Evolutionary conservation across 73 alveolate genomes (phyloP).

Genomic region (Effrenium voratum): DNA sequence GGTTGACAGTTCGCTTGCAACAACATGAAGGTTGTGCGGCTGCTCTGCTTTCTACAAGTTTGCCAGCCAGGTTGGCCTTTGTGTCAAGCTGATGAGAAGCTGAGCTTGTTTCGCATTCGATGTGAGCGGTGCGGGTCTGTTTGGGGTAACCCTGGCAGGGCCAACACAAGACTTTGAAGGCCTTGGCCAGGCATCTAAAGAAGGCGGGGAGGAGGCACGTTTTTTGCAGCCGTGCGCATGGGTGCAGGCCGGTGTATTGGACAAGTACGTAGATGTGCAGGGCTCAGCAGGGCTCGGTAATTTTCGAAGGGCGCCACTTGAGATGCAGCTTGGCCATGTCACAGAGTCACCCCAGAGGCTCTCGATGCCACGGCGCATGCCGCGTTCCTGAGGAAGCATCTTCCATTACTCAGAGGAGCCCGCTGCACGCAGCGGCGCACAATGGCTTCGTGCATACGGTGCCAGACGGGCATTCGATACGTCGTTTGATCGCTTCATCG

Average conservation of each 20-base stretch:
- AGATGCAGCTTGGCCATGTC: too few relatives aligned
- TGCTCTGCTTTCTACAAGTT: conserved; percentile 90
- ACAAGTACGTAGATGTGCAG: conserved; percentile 36
- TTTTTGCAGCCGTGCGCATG: neutral
- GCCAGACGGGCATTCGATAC: too few relatives aligned
- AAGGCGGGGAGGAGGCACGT: conserved; percentile 3
- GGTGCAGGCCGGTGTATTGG: conserved; percentile 72
- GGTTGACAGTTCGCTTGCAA: too few relatives aligned
- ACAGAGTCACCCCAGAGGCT: too few relatives aligned
- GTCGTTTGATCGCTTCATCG: too few relatives aligned
- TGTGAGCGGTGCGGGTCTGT: too few relatives aligned
- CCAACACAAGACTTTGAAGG: conserved; percentile 65
- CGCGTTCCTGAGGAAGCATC: conserved; percentile 48
- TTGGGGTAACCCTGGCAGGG: conserved; percentile 19
- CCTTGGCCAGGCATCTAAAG: conserved; percentile 62
- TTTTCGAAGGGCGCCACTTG: too few relatives aligned
- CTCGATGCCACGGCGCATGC: too few relatives aligned
- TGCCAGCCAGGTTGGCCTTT: conserved; percentile 36
- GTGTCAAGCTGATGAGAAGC: too few relatives aligned
- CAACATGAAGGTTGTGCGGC: conserved; percentile 41
- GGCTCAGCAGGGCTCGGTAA: neutral
- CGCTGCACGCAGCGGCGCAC: conserved; percentile 90
- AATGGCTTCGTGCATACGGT: conserved; percentile 81
- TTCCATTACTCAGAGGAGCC: conserved; percentile 81
- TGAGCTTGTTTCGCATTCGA: too few relatives aligned